phyloP scores from a whole-genome alignment of 2,329 filamentous ascomycete species.

The Epichloe baconii region DNA sequence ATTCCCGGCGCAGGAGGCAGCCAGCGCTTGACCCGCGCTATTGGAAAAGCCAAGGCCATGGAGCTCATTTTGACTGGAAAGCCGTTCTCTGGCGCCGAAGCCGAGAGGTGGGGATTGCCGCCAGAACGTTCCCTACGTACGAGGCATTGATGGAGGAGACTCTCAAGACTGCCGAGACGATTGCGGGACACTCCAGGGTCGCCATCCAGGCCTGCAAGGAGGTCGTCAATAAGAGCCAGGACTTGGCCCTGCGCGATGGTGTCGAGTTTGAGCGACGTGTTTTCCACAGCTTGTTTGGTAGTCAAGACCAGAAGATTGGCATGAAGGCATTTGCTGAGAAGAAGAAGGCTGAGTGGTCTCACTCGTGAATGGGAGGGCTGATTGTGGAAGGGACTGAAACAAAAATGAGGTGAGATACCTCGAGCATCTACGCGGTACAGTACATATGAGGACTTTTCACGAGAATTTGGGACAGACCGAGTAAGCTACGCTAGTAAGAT shows the following conservation, averaged over 20 bases:
- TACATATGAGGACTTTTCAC: no score
- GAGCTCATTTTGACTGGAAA: slow-evolving; percentile 79
- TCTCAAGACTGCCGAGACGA: slow-evolving; percentile 73
- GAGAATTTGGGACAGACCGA: no score
- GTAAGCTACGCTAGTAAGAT: no score
- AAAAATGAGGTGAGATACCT: background rate
- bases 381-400: no score
- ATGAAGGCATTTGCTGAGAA: slow-evolving; percentile 94
- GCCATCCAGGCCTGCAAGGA: slow-evolving; percentile 86
- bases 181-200: slow-evolving; percentile 77
- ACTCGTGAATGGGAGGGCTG: slow-evolving; percentile 41
- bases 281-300: slow-evolving; percentile 89
- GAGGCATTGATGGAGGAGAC: slow-evolving; percentile 74
- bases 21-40: slow-evolving; percentile 71
- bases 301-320: slow-evolving; percentile 92
- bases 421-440: background rate
- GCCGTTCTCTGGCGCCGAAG: slow-evolving; percentile 72
- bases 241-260: slow-evolving; percentile 72
- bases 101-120: slow-evolving; percentile 86
- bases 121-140: slow-evolving; percentile 64
- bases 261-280: slow-evolving; percentile 89
- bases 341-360: slow-evolving; percentile 80
- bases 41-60: slow-evolving; percentile 82
- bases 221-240: slow-evolving; percentile 98
- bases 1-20: slow-evolving; percentile 87